Evolutionary conservation across 2,329 filamentous ascomycete genomes (phyloP).

Genomic region (Phaeosphaeria sp.): DNA sequence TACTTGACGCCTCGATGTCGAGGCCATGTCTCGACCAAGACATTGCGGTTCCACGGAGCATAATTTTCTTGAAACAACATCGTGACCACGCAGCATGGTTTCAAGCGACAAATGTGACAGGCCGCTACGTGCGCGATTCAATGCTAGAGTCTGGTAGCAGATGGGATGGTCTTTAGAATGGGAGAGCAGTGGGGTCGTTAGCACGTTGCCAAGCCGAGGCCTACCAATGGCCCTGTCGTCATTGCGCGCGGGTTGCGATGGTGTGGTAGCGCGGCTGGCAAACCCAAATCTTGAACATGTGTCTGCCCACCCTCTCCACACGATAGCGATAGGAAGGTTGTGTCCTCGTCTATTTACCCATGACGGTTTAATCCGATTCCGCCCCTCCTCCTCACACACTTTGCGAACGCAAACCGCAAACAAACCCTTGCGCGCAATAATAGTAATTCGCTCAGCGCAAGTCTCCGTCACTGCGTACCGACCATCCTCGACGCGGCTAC

Average conservation of each 20-base stretch:
- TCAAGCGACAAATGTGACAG: background rate
- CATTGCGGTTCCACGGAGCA: background rate
- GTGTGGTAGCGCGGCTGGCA: conserved; percentile 5
- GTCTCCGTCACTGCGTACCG: background rate
- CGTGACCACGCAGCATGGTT: background rate
- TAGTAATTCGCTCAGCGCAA: conserved; percentile 1
- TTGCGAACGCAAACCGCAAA: background rate
- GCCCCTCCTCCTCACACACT: background rate
- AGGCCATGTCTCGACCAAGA: background rate
- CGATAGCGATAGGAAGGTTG: conserved; percentile 5
- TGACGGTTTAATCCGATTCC: conserved; percentile 6
- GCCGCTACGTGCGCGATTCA: conserved; percentile 5
- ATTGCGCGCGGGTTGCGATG: conserved; percentile 13
- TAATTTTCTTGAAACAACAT: background rate
- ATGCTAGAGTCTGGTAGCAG: conserved; percentile 1
- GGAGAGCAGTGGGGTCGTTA: background rate
- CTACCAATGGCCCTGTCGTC: conserved; percentile 15
- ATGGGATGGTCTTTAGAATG: background rate
- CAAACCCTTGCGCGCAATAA: background rate
- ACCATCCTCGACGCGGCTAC: conserved; percentile 8
- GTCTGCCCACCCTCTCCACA: conserved; percentile 10
- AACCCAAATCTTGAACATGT: conserved; percentile 16
- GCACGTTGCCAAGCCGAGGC: background rate
- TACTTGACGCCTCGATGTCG: background rate
- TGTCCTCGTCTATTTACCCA: conserved; percentile 6